A percentile compares a stretch with the other conserved stretches of the same genome.
phyloP scores from a whole-genome alignment of 2,329 filamentous ascomycete genomes.

The Aureobasidium sp. region DNA sequence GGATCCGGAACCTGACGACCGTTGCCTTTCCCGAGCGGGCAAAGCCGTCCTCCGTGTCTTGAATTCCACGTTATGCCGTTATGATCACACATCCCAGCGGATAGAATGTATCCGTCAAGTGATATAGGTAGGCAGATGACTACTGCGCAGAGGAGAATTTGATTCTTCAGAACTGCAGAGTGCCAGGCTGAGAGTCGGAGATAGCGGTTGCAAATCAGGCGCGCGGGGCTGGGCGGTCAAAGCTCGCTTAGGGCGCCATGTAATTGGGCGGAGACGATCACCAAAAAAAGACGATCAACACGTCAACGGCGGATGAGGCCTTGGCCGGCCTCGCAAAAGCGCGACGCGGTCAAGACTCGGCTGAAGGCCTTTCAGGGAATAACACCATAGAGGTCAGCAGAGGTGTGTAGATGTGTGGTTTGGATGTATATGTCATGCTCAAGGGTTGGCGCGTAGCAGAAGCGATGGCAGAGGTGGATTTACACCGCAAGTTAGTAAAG shows the following conservation, averaged over 20 bases:
- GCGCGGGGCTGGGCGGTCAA: neutral
- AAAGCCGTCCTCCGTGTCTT: neutral
- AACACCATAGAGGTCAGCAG: neutral
- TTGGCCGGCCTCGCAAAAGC: neutral
- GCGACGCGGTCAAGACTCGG: constrained; percentile 7
- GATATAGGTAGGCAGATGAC: neutral
- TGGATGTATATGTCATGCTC: neutral
- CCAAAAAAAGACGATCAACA: neutral
- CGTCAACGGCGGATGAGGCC: constrained; percentile 1
- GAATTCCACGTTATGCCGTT: constrained; percentile 2
- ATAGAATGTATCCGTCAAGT: neutral
- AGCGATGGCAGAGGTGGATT: neutral
- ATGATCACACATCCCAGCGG: neutral
- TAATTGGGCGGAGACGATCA: neutral
- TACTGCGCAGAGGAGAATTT: neutral
- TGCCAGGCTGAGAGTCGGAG: too few species aligned
- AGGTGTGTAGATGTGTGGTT: too few species aligned
- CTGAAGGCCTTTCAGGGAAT: neutral
- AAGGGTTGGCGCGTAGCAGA: neutral
- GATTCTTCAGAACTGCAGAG: neutral
- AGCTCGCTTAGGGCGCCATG: constrained; percentile 2
- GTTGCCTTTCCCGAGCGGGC: neutral
- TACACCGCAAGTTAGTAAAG: neutral
- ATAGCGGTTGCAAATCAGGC: neutral
- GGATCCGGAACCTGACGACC: neutral